phyloP scores from a whole-genome alignment of 2,329 filamentous ascomycete genomes.

The Tolypocladium tundrense region DNA sequence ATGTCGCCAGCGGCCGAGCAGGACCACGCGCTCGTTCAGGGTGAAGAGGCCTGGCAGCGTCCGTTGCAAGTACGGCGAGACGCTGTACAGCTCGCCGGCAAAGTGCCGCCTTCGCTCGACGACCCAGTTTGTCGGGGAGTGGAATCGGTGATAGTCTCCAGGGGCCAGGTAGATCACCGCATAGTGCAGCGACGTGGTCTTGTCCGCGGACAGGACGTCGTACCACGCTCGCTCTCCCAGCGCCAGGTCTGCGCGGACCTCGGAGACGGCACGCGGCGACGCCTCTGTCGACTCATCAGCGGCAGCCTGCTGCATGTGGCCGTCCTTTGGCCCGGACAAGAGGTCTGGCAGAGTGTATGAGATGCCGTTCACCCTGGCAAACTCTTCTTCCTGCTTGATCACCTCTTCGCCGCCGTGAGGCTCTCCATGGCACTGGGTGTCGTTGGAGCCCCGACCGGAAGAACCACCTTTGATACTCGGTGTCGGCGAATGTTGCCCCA shows the following conservation, averaged over 20 bases:
- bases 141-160: conserved; percentile 97
- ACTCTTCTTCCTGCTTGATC: conserved; percentile 78
- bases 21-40: conserved; percentile 88
- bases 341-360: conserved; percentile 85
- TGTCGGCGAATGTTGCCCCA: conserved; percentile 56
- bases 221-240: conserved; percentile 63
- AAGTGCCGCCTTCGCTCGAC: conserved; percentile 94
- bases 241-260: conserved; percentile 76
- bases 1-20: conserved; percentile 89
- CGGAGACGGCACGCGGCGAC: conserved; percentile 63
- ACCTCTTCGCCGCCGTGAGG: conserved; percentile 48
- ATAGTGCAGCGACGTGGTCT: conserved; percentile 74
- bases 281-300: conserved; percentile 61
- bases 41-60: conserved; percentile 92
- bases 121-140: conserved; percentile 91
- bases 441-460: conserved; percentile 11
- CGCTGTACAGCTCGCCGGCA: conserved; percentile 88
- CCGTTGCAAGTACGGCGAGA: conserved; percentile 88
- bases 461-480: conserved; percentile 38
- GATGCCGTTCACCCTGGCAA: conserved; percentile 89
- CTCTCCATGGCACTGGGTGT: conserved; percentile 14
- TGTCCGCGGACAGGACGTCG: conserved; percentile 49
- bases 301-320: conserved; percentile 37
- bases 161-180: conserved; percentile 92
- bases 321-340: conserved; percentile 57